A percentile compares a stretch with the other conserved stretches of the same genome.
Evolutionary conservation across 306 rosid genomes (phyloP).

Genomic region (Parietaria judaica): DNA sequence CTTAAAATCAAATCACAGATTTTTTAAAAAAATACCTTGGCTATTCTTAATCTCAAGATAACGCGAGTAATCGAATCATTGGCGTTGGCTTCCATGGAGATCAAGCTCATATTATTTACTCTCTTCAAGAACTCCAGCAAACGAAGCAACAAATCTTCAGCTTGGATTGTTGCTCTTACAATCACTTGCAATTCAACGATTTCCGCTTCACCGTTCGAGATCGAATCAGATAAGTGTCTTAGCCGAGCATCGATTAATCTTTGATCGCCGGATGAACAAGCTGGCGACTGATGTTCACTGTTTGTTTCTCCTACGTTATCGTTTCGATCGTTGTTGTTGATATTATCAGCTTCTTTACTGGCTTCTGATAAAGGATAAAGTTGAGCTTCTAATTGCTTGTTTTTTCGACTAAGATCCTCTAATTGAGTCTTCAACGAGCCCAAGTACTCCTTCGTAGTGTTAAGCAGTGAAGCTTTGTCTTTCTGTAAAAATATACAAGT

Average conservation of each 20-base stretch:
- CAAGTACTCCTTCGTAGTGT: slow-evolving; percentile 57
- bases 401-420: slow-evolving; percentile 43
- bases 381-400: slow-evolving; percentile 37
- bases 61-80: slow-evolving; percentile 28
- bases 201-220: slow-evolving; percentile 35
- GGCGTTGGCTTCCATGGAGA: slow-evolving; percentile 55
- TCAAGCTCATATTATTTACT: slow-evolving; percentile 34
- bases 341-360: slow-evolving; percentile 16
- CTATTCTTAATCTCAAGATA: slow-evolving; percentile 48
- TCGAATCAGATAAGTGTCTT: slow-evolving; percentile 33
- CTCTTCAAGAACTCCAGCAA: slow-evolving; percentile 59
- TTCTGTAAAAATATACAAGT: slow-evolving; percentile 31
- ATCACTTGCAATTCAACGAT: slow-evolving; percentile 51
- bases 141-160: slow-evolving; percentile 40
- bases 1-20: no score
- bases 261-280: slow-evolving; percentile 2
- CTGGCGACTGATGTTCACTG: slow-evolving; percentile 8
- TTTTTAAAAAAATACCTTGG: slow-evolving; percentile 38
- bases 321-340: not conserved
- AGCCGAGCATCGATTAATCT: slow-evolving; percentile 33
- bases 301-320: not conserved
- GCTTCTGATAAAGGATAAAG: not conserved
- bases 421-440: slow-evolving; percentile 41
- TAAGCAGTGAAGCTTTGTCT: slow-evolving; percentile 75
- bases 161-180: slow-evolving; percentile 36